These are phyloP conservation scores for Fusarium globosum DNA, from an alignment of 2,329 filamentous ascomycete genomes.

Conservation along the genomic window DNA sequence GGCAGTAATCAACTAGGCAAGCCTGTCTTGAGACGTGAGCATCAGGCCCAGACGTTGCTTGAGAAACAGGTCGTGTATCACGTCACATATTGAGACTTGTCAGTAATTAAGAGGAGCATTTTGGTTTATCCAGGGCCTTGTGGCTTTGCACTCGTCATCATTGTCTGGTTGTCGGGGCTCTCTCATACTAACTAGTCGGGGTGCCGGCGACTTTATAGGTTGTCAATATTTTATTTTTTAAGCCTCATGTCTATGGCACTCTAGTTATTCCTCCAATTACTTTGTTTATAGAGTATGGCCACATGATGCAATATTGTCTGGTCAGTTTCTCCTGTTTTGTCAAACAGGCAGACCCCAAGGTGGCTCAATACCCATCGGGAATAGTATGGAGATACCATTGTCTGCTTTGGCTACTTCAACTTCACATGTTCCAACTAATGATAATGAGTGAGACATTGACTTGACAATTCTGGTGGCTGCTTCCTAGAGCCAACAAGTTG, in stretches of 20 bases:
- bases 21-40: slow-evolving; percentile 3
- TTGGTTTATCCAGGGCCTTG: background rate
- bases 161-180: slow-evolving; percentile 22
- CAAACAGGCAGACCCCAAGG: background rate
- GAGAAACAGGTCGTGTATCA: slow-evolving; percentile 32
- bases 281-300: background rate
- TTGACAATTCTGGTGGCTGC: background rate
- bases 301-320: background rate
- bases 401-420: background rate
- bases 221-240: slow-evolving; percentile 9
- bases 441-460: background rate
- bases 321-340: background rate
- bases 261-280: background rate
- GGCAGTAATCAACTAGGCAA: background rate
- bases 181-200: slow-evolving; percentile 11
- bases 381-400: background rate
- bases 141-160: slow-evolving; percentile 35
- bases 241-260: background rate
- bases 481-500: background rate
- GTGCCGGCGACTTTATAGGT: slow-evolving; percentile 5
- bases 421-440: background rate
- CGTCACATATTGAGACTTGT: slow-evolving; percentile 22
- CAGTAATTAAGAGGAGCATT: background rate
- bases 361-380: background rate
- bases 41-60: slow-evolving; percentile 23